Base-by-base conservation (phyloP, 371 early-diverging fungal species). In the Rhizopus arrhizus region DNA sequence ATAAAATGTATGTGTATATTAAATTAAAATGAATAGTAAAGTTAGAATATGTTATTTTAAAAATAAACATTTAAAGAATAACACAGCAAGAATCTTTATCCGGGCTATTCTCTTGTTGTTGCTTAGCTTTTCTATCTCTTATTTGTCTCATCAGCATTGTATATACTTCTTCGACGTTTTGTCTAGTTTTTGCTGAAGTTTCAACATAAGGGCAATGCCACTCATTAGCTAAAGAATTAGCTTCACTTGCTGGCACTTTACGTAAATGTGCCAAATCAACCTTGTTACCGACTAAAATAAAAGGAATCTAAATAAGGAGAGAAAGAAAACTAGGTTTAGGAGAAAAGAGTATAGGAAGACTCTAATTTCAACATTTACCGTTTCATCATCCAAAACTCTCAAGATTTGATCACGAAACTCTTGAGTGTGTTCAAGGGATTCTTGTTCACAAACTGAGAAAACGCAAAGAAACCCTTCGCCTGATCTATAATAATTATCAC, bases 391-490 rank as follows among this genome's bases (percentile, higher is more conserved):
- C 58, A 94, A 68, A 10, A 95, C 94, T 60, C 95, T 84, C 53
- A 88, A 79, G 57, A 95, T 94, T 69, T 94, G 94, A 56, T 94
- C 94, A 62, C 93, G 80, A 68, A 95, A 93, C 66, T 92, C 93
- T 57, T 90, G 87, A 3, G 92, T 89, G 73, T 92, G 87, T 56
- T 78, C 82, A 70, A 95, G 89, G 3, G 87, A 87, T 75, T 92
- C 93, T 62, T 82, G 80, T 70, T 94, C 94, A 62, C 86, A 85
- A 10, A 95, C 78, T 29, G 92, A 91, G 69, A 93, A 95, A 12
- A 94, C 91, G 62, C 91, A 91, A 33, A 94, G 73, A 66, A 95
- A 95, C 5, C 96, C 96, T 75, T 95, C 94, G 4, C 94, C 94
- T 35, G 88, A 87, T 5, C 94, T 86, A 66, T 94, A 94, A 73